Evolutionary conservation across 1,284 basidiomycete species (phyloP).

Genomic region (Fomes fomentarius): DNA sequence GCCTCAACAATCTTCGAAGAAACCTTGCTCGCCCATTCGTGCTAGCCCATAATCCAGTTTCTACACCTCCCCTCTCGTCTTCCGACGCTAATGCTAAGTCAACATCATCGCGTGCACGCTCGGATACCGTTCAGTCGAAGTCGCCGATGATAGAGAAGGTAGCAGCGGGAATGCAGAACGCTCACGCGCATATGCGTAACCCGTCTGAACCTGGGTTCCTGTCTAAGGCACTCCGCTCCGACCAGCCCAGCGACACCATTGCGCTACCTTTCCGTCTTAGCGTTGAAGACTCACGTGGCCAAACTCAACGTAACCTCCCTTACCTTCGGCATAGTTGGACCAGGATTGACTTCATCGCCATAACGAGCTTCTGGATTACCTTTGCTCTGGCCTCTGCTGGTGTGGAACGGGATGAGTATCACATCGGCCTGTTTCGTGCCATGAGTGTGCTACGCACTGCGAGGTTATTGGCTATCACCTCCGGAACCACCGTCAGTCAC

Average conservation of each 20-base stretch:
- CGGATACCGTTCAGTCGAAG: slow-evolving; percentile 36
- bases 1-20: slow-evolving; percentile 39
- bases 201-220: slow-evolving; percentile 48
- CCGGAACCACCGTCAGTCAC: slow-evolving; percentile 81
- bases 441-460: slow-evolving; percentile 87
- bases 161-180: slow-evolving; percentile 19
- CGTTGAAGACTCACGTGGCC: slow-evolving; percentile 55
- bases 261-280: slow-evolving; percentile 71
- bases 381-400: slow-evolving; percentile 74
- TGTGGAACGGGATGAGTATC: slow-evolving; percentile 65
- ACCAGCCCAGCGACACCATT: slow-evolving; percentile 45
- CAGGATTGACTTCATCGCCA: slow-evolving; percentile 87
- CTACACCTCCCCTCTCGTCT: slow-evolving; percentile 15
- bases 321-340: slow-evolving; percentile 96
- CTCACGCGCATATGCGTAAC: slow-evolving; percentile 34
- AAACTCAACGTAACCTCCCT: slow-evolving; percentile 68
- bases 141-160: slow-evolving; percentile 39
- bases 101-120: slow-evolving; percentile 27
- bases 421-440: slow-evolving; percentile 90
- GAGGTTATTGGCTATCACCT: slow-evolving; percentile 86
- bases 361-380: slow-evolving; percentile 81
- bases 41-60: slow-evolving; percentile 34
- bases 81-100: slow-evolving; percentile 7
- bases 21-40: slow-evolving; percentile 49
- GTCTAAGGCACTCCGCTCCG: slow-evolving; percentile 52